Conservation (phyloP, 2,329 filamentous ascomycete genomes). For the Talaromyces sp. region DNA sequence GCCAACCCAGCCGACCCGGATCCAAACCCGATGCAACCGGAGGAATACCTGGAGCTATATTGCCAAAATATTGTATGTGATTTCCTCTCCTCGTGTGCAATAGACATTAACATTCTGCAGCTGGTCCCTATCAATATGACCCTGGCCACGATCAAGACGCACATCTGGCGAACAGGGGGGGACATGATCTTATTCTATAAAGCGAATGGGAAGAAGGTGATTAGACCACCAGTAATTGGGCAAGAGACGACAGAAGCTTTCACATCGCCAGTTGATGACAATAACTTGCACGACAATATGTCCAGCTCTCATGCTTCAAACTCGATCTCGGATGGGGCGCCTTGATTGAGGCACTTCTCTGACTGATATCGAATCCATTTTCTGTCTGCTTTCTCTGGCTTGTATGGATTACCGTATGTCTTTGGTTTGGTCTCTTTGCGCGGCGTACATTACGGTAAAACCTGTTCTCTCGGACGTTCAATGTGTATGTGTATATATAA, state of each 20-base stretch:
- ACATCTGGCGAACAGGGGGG: slow-evolving; percentile 92
- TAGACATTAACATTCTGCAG: slow-evolving; percentile 25
- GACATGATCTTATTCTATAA: slow-evolving; percentile 91
- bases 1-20: slow-evolving; percentile 58
- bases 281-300: slow-evolving; percentile 6
- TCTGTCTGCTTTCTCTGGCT: background rate
- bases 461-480: background rate
- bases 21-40: slow-evolving; percentile 64
- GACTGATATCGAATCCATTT: too few species aligned
- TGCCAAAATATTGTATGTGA: slow-evolving; percentile 79
- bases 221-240: slow-evolving; percentile 26
- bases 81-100: background rate
- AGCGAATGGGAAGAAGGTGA: slow-evolving; percentile 73
- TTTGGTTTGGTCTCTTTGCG: background rate
- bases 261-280: background rate
- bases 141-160: slow-evolving; percentile 84
- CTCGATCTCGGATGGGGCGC: slow-evolving; percentile 1
- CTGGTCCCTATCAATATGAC: slow-evolving; percentile 75
- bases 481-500: slow-evolving; percentile 1
- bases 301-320: slow-evolving; percentile 6
- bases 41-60: slow-evolving; percentile 92
- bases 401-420: background rate
- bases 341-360: background rate
- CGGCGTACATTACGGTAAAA: background rate
- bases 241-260: background rate